Percentiles rank a stretch among this genome's conserved stretches.
Evolutionary conservation across 2,329 filamentous ascomycete genomes (phyloP).

Genomic region (Alternaria conjuncta): DNA sequence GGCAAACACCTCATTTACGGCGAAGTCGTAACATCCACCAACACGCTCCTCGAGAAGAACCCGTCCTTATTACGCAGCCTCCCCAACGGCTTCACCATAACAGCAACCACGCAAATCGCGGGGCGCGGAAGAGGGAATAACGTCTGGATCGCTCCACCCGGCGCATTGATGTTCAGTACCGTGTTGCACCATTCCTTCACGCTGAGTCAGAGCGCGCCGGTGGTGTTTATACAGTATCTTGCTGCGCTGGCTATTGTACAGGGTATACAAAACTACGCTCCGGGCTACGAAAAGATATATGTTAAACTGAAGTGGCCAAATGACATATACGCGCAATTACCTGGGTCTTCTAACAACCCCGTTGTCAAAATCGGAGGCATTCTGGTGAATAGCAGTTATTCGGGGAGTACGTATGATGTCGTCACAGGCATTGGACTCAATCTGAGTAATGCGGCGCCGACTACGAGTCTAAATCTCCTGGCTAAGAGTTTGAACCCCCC

Average conservation of each 20-base stretch:
- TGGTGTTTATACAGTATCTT: conserved; percentile 94
- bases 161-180: conserved; percentile 85
- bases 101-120: conserved; percentile 86
- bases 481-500: conserved; percentile 51
- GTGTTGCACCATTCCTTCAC: conserved; percentile 82
- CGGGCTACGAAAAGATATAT: conserved; percentile 75
- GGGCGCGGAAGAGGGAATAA: conserved; percentile 89
- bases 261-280: conserved; percentile 80
- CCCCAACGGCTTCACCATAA: conserved; percentile 84
- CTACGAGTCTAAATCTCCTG: conserved; percentile 82
- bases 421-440: conserved; percentile 86
- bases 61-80: conserved; percentile 75
- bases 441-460: conserved; percentile 80
- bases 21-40: conserved; percentile 92
- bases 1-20: conserved; percentile 83
- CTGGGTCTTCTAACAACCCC: conserved; percentile 58
- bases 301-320: conserved; percentile 98
- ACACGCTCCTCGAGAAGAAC: conserved; percentile 94
- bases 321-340: conserved; percentile 67
- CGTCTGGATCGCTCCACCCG: conserved; percentile 91
- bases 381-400: conserved; percentile 86
- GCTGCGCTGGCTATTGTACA: conserved; percentile 85
- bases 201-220: conserved; percentile 73
- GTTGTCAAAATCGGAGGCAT: conserved; percentile 95
- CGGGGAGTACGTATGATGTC: conserved; percentile 77